Evolutionary conservation across 257 asterid species (phyloP).

Genomic region (Solanum tacnaense): DNA sequence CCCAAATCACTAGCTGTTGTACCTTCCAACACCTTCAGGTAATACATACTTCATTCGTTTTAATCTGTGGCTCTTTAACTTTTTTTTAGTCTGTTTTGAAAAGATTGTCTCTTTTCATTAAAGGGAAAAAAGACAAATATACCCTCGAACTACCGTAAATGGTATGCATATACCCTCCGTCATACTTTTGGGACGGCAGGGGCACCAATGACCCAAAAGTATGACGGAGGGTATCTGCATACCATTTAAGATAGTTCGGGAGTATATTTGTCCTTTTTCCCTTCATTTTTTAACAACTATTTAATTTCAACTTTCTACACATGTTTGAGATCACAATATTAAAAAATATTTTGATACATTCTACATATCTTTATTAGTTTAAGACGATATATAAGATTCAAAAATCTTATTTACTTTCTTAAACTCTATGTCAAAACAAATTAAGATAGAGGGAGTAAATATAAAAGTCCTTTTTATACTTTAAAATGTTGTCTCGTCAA

Average conservation of each 20-base stretch:
- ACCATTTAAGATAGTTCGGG: too few species aligned
- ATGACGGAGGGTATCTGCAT: too few species aligned
- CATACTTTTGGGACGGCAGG: too few species aligned
- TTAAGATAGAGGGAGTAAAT: neutral
- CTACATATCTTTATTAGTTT: neutral
- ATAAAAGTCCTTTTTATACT: neutral
- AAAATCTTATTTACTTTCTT: fast-evolving
- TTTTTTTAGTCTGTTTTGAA: neutral
- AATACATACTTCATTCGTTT: neutral
- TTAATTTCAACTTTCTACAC: too few species aligned
- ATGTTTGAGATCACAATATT: neutral
- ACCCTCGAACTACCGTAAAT: too few species aligned
- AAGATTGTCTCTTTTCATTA: neutral
- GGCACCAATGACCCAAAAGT: too few species aligned
- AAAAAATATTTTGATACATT: neutral
- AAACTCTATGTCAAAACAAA: neutral
- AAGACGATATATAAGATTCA: neutral
- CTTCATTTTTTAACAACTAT: too few species aligned
- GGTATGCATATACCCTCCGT: too few species aligned
- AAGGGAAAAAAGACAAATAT: too few species aligned
- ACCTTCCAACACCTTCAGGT: slow-evolving; percentile 11
- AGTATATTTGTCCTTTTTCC: too few species aligned
- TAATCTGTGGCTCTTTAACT: neutral
- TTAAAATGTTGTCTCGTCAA: neutral
- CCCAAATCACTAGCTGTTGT: neutral